Evolutionary conservation across 495 filamentous ascomycete species (phyloP), one percentile per base, ranked within the genome.

Genomic region (Jackrogersella minutella): DNA sequence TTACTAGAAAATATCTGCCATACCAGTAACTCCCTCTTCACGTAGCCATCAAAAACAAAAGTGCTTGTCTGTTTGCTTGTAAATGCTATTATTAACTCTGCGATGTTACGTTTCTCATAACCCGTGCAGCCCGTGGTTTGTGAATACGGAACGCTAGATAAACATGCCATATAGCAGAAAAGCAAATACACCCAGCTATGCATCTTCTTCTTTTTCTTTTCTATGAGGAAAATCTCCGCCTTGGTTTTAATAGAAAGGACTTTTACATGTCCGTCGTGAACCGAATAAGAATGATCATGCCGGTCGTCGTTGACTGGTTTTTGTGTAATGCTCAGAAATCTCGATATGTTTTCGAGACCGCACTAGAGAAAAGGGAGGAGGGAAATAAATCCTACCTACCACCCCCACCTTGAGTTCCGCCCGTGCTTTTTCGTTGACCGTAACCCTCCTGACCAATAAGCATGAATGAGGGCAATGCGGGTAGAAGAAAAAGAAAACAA

Each of bases 191-290:
- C 7, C 26, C 16, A 26, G 39, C 50, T 19, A 44, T 62, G 58
- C 58, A 54, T 31, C 5, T 21, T 13, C 46, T 28, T 44, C 39
- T 5, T 8, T 21, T n/a, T n/a, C n/a, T n/a, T n/a, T n/a, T n/a
- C n/a, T n/a, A n/a, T n/a, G n/a, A n/a, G n/a, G n/a, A n/a, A n/a
- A n/a, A n/a, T n/a, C n/a, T n/a, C n/a, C n/a, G n/a, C n/a, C n/a
- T n/a, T n/a, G n/a, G n/a, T n/a, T n/a, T n/a, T n/a, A n/a, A n/a
- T n/a, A n/a, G n/a, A n/a, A n/a, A n/a, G n/a, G n/a, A n/a, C n/a
- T n/a, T n/a, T n/a, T n/a, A n/a, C n/a, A 19, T 40, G 41, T 40
- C n/a, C 50, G 51, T 55, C 50, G 59, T 62, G 59, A 41, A 49
- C 24, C 59, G 51, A 39, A 62, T 62, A 3, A 55, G 31, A 54